Conservation (phyloP, 495 filamentous ascomycete species). For the Penicillium longicatenatum region DNA sequence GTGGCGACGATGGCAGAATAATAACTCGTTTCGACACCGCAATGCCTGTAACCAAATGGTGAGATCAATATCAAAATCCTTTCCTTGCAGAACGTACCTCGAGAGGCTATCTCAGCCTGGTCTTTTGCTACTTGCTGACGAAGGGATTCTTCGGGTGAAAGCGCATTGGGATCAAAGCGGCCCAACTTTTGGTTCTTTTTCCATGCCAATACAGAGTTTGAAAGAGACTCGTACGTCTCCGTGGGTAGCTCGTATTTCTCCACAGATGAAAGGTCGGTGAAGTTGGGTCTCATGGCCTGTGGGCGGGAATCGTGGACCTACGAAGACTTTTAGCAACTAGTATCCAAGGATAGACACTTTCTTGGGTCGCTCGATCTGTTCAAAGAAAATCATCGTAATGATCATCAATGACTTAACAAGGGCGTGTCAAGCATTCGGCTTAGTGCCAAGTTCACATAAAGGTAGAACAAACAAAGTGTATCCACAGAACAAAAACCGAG, state of each 20-base stretch:
- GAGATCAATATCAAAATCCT: constrained; percentile 1
- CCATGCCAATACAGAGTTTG: constrained; percentile 88
- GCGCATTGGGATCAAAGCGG: constrained; percentile 87
- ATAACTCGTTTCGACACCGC: constrained; percentile 39
- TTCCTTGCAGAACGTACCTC: constrained; percentile 48
- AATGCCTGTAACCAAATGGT: constrained; percentile 30
- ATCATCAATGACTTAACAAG: no score
- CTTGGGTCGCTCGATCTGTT: background rate
- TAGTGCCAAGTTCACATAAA: background rate
- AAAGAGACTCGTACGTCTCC: constrained; percentile 77
- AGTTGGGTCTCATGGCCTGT: constrained; percentile 67
- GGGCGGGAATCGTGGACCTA: constrained; percentile 84
- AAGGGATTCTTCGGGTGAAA: constrained; percentile 58
- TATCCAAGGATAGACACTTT: background rate
- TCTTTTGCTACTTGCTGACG: constrained; percentile 68
- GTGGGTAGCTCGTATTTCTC: constrained; percentile 83
- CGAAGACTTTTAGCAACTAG: background rate
- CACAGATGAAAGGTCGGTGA: constrained; percentile 75
- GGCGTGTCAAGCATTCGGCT: no score
- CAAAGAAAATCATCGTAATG: background rate
- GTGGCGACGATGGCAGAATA: constrained; percentile 45
- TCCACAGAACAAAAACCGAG: background rate
- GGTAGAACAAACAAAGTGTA: background rate
- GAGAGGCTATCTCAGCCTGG: constrained; percentile 58
- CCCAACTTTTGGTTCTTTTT: constrained; percentile 90